phyloP scores from a whole-genome alignment of 2,329 filamentous ascomycete species.

The Trichophyton schoenleinii region DNA sequence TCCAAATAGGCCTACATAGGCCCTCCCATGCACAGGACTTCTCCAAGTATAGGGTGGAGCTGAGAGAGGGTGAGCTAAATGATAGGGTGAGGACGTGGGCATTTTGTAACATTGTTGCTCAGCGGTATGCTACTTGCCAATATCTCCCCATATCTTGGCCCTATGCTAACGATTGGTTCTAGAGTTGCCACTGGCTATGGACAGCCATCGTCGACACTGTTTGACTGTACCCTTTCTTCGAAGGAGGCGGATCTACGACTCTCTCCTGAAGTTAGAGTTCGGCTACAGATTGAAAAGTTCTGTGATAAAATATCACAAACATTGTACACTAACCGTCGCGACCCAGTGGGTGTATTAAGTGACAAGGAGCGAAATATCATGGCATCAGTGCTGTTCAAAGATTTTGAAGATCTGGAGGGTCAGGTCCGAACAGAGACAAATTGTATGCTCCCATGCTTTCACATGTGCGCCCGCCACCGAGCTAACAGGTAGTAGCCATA shows the following conservation, averaged over 20 bases:
- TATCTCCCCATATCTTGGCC: neutral
- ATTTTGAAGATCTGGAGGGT: conserved; percentile 42
- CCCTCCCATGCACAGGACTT: conserved; percentile 51
- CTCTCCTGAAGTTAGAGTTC: conserved; percentile 39
- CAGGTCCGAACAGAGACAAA: conserved; percentile 33
- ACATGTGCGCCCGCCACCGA: neutral
- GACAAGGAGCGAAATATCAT: conserved; percentile 34
- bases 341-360: conserved; percentile 40
- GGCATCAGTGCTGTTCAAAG: conserved; percentile 34
- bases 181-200: conserved; percentile 57
- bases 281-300: conserved; percentile 47
- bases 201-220: conserved; percentile 50
- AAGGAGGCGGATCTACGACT: conserved; percentile 37
- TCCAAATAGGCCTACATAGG: conserved; percentile 53
- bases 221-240: conserved; percentile 44
- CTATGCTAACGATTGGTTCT: neutral
- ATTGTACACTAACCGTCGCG: conserved; percentile 44
- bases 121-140: conserved; percentile 37
- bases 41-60: conserved; percentile 38
- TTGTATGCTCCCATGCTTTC: conserved; percentile 20
- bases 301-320: conserved; percentile 45
- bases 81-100: conserved; percentile 57
- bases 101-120: conserved; percentile 54
- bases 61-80: conserved; percentile 50
- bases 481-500: conserved; percentile 22